Evolutionary conservation across 75 land plant genomes (phyloP), one percentile per base, ranked within the genome.

Genomic region (Selaginella tamariscina): DNA sequence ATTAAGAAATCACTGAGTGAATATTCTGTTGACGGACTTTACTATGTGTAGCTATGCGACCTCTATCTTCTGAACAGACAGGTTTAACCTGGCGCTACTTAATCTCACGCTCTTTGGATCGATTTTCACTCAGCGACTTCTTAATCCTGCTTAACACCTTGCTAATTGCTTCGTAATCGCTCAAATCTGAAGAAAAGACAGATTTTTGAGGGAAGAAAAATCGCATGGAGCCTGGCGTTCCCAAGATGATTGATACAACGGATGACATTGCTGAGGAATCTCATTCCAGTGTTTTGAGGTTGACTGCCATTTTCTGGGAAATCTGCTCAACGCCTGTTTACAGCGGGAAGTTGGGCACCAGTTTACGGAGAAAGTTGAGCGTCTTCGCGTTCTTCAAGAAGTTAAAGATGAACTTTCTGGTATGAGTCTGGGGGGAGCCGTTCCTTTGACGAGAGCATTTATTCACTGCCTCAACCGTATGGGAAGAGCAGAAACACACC

Each of bases 201-300:
- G n/a, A n/a, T n/a, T n/a, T n/a, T n/a, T n/a, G n/a, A n/a, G n/a
- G n/a, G n/a, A n/a, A n/a, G n/a, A n/a, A n/a, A n/a, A n/a, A n/a
- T n/a, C n/a, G n/a, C n/a, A n/a, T n/a, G n/a, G n/a, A n/a, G n/a
- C n/a, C n/a, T n/a, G n/a, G n/a, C n/a, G n/a, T n/a, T n/a, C n/a
- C n/a, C n/a, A n/a, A n/a, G n/a, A 91, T 88, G 97, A 85, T 88
- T 71, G 97, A 91, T 71, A 88, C 86, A 0, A 88, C 87, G 24
- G 97, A 92, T 55, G 97, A 88, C 72, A 92, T 92, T 29, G 93
- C 93, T 20, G 97, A 86, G 82, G 97, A 88, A 88, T 92, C 29
- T 92, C 94, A 13, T 92, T 92, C 73, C 97, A 92, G 79, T 70
- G 86, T 29, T 92, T 86, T 55, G 94, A 92, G 24, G 97, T 88